phyloP scores from a whole-genome alignment of 257 asterid species.

The Fraxinus excelsior region DNA sequence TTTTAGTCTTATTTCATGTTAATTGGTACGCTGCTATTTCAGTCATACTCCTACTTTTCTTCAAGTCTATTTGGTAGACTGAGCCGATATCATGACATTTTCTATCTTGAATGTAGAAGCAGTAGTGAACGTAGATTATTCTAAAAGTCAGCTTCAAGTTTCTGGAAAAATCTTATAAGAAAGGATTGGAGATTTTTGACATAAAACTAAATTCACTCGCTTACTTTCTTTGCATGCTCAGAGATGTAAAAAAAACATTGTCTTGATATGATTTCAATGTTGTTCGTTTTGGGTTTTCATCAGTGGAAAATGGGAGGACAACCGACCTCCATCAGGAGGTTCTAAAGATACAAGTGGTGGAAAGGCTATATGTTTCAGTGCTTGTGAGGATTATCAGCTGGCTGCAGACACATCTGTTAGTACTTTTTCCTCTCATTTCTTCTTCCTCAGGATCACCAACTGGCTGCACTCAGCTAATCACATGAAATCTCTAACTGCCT shows the following conservation, averaged over 20 bases:
- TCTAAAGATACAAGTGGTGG: slow-evolving; percentile 67
- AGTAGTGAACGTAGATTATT: background rate
- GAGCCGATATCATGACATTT: background rate
- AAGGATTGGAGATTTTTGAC: background rate
- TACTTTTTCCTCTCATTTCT: slow-evolving; percentile 1
- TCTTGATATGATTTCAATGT: background rate
- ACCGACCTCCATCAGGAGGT: slow-evolving; percentile 46
- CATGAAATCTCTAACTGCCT: background rate
- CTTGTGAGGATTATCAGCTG: slow-evolving; percentile 75
- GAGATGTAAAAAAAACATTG: background rate
- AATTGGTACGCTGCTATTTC: too few relatives aligned
- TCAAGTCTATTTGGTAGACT: too few relatives aligned
- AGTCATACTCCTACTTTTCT: too few relatives aligned
- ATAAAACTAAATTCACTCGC: background rate
- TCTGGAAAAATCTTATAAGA: background rate
- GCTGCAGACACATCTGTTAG: slow-evolving; percentile 79
- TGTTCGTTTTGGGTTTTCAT: background rate
- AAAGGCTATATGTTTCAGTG: slow-evolving; percentile 65
- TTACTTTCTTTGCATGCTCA: background rate
- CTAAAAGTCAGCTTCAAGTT: background rate
- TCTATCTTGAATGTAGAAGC: background rate
- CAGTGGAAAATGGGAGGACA: slow-evolving; percentile 57
- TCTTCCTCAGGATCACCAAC: background rate
- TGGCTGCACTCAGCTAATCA: background rate
- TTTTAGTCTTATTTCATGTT: background rate